Evolutionary conservation across 2,329 filamentous ascomycete genomes (phyloP).

Genomic region (Nigrospora oryzae): DNA sequence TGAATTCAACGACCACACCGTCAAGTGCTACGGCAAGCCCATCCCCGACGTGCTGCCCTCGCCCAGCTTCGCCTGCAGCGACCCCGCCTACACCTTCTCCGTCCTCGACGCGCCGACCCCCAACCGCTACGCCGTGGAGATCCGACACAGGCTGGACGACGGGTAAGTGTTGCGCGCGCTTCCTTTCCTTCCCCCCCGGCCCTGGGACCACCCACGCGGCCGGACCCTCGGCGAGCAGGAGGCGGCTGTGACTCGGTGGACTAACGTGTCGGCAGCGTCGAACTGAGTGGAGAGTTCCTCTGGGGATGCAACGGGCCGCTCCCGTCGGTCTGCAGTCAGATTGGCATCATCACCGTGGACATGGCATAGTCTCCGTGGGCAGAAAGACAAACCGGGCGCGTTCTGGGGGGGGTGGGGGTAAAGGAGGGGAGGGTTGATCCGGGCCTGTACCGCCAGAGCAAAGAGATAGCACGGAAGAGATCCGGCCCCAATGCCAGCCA

Average conservation of each 20-base stretch:
- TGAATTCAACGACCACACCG: neutral
- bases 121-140: neutral
- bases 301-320: neutral
- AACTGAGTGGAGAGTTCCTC: neutral
- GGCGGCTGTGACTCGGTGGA: neutral
- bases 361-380: neutral
- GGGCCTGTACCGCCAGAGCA: too few species aligned
- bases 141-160: neutral
- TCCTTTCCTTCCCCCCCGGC: neutral
- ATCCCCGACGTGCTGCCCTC: neutral
- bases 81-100: neutral
- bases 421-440: too few species aligned
- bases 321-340: neutral
- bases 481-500: too few species aligned
- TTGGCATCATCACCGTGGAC: neutral
- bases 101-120: neutral
- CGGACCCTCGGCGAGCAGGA: too few species aligned
- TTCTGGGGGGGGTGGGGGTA: too few species aligned
- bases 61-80: neutral
- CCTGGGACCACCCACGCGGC: too few species aligned
- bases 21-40: neutral
- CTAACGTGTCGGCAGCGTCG: neutral
- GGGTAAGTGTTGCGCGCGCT: neutral
- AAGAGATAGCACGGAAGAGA: too few species aligned
- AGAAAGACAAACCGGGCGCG: too few species aligned